Conservation (phyloP, 2,329 filamentous ascomycete species). For the Botrytis porri region DNA sequence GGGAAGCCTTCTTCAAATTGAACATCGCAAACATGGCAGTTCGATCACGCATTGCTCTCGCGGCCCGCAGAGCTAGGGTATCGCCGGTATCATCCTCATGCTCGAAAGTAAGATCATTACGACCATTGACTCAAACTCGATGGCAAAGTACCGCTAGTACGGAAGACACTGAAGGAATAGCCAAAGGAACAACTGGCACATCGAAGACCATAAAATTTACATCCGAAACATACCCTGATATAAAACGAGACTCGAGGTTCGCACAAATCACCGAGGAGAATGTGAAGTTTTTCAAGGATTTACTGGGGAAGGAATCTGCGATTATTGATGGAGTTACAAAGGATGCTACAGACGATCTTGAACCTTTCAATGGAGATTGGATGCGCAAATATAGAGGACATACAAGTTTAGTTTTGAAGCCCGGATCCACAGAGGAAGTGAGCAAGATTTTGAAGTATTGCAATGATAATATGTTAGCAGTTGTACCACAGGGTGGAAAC, state of each 20-base stretch:
- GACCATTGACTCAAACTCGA: conserved; percentile 30
- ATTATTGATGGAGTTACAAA: conserved; percentile 79
- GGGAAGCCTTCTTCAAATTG: conserved; percentile 14
- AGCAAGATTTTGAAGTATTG: conserved; percentile 91
- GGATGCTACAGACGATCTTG: conserved; percentile 75
- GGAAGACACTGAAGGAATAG: conserved; percentile 32
- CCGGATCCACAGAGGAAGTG: conserved; percentile 79
- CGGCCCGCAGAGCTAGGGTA: conserved; percentile 32
- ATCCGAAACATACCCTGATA: conserved; percentile 76
- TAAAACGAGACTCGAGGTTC: conserved; percentile 78
- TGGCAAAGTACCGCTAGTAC: conserved; percentile 36
- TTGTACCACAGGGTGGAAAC: conserved; percentile 96
- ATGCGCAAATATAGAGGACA: conserved; percentile 98
- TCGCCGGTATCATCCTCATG: conserved; percentile 16
- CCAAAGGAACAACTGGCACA: conserved; percentile 33
- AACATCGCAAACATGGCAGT: conserved; percentile 30
- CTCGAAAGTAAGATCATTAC: conserved; percentile 23
- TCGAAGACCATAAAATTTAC: conserved; percentile 67
- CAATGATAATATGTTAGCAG: conserved; percentile 86
- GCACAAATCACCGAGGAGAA: conserved; percentile 71
- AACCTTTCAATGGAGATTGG: conserved; percentile 95
- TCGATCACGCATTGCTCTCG: conserved; percentile 31
- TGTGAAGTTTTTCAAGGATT: conserved; percentile 74
- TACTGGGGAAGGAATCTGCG: conserved; percentile 77
- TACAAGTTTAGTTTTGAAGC: conserved; percentile 81